Evolutionary conservation across 805 yeast genomes (phyloP), one percentile per base, ranked within the genome.

Genomic region (Candida parachauliodes): DNA sequence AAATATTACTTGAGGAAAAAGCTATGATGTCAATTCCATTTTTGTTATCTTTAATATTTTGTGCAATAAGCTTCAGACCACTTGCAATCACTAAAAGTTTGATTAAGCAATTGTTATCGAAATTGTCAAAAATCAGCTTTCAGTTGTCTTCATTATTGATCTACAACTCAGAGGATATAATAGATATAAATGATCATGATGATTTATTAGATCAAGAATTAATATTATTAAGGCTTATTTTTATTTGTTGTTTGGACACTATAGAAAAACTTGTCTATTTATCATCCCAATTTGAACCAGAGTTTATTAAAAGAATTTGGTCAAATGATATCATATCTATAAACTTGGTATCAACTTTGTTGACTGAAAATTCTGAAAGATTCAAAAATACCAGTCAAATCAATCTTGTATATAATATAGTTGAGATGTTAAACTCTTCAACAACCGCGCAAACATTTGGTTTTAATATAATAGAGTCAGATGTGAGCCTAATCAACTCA

Each of bases 61-160:
- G 76, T 36, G 50, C 77, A 1, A 54, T 82, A 5, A 67, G 57
- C 15, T 85, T 79, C 55, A 65, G 85, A 50, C 81, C 85, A 1
- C 73, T 75, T 39, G 88, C 91, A 1, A 66, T 81, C 1, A 63
- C 61, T 15, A 56, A 49, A 25, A 49, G 52, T 10, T 60, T 70
- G 17, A 52, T 61, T 2, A 29, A 37, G 16, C 24, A 28, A 2
- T 40, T 60, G n/a, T 37, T 56, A 3, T 32, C 28, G 6, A 36
- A 32, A 15, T 39, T 57, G 5, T 45, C 51, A 21, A 34, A 20
- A 3, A 37, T 65, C 2, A 43, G 57, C 19, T 19, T 34, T 3
- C 40, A 45, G 14, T 53, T 51, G 15, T 48, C 57, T 4, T 57
- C 49, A 29, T 50, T 60, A 19, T 45, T 64, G 12, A 63, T 60